Evolutionary conservation across 2,329 filamentous ascomycete species (phyloP).

Genomic region (Paracoccidioides brasiliensis): DNA sequence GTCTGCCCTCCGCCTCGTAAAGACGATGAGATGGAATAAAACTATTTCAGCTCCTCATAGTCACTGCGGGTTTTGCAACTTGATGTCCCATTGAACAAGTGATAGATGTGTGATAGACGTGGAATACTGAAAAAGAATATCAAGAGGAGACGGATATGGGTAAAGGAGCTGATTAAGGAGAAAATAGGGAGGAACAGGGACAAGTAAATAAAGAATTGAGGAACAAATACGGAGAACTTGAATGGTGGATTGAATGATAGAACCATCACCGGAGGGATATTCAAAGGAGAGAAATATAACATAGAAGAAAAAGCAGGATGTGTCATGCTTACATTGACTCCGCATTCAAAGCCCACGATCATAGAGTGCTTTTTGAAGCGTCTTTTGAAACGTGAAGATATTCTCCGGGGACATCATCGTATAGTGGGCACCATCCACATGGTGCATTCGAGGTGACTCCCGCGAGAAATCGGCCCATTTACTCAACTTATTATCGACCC

Average conservation of each 20-base stretch:
- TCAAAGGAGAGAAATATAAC: not conserved
- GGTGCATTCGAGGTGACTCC: constrained; percentile 19
- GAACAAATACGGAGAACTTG: not conserved
- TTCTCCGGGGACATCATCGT: constrained; percentile 30
- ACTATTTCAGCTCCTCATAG: too few relatives aligned
- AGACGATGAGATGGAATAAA: too few relatives aligned
- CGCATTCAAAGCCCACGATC: constrained; percentile 1
- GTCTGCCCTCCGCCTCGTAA: too few relatives aligned
- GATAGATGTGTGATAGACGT: not conserved
- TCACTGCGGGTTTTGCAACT: not conserved
- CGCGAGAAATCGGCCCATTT: constrained; percentile 26
- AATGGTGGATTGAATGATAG: not conserved
- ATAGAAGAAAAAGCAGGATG: not conserved
- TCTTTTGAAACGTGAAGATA: constrained; percentile 23
- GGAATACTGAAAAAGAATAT: not conserved
- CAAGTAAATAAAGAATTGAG: not conserved
- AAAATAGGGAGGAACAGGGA: not conserved
- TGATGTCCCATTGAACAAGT: not conserved
- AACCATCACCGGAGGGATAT: not conserved
- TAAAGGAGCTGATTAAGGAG: not conserved
- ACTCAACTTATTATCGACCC: constrained; percentile 13
- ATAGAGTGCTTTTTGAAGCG: constrained; percentile 1
- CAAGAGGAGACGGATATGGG: not conserved
- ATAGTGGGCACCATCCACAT: constrained; percentile 28
- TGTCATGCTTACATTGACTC: not conserved